phyloP scores from a whole-genome alignment of 805 yeast species.

The Zygosaccharomyces rouxii region DNA sequence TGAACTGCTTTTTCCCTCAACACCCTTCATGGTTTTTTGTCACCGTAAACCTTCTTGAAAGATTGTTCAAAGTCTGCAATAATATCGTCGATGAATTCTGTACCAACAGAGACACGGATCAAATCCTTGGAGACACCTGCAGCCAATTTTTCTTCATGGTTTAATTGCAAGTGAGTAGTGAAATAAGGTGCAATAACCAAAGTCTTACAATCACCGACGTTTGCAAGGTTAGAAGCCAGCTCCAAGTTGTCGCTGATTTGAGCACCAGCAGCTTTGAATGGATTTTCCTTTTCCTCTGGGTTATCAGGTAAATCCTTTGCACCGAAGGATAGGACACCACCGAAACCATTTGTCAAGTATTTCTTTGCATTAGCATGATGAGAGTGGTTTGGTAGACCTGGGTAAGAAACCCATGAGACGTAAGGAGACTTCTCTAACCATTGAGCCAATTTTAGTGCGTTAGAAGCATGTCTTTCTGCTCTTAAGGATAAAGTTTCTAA shows the following conservation, averaged over 20 bases:
- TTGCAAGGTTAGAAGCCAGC: slow-evolving; percentile 88
- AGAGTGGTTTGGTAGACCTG: slow-evolving; percentile 76
- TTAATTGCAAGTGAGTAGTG: slow-evolving; percentile 92
- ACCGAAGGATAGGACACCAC: slow-evolving; percentile 87
- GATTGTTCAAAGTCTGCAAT: slow-evolving; percentile 86
- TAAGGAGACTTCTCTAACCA: slow-evolving; percentile 67
- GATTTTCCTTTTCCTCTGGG: slow-evolving; percentile 44
- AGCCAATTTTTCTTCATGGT: slow-evolving; percentile 70
- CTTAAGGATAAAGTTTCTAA: slow-evolving; percentile 90
- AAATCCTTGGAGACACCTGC: slow-evolving; percentile 88
- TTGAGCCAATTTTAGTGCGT: slow-evolving; percentile 75
- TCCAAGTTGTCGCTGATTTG: slow-evolving; percentile 77
- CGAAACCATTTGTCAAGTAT: slow-evolving; percentile 74
- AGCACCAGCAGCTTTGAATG: slow-evolving; percentile 74
- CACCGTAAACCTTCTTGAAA: slow-evolving; percentile 55
- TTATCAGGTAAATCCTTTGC: slow-evolving; percentile 54
- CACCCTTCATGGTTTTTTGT: slow-evolving; percentile 16
- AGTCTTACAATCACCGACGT: slow-evolving; percentile 95
- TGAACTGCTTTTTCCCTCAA: background rate
- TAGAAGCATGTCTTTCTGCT: slow-evolving; percentile 85
- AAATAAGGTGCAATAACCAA: slow-evolving; percentile 93
- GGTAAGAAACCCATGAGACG: slow-evolving; percentile 88
- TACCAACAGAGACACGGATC: slow-evolving; percentile 86
- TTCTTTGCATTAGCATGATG: slow-evolving; percentile 80
- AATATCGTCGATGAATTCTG: slow-evolving; percentile 86